These are phyloP conservation scores for Trichoderma lentiforme DNA, from an alignment of 2,329 filamentous ascomycete genomes.

Conservation along the genomic window DNA sequence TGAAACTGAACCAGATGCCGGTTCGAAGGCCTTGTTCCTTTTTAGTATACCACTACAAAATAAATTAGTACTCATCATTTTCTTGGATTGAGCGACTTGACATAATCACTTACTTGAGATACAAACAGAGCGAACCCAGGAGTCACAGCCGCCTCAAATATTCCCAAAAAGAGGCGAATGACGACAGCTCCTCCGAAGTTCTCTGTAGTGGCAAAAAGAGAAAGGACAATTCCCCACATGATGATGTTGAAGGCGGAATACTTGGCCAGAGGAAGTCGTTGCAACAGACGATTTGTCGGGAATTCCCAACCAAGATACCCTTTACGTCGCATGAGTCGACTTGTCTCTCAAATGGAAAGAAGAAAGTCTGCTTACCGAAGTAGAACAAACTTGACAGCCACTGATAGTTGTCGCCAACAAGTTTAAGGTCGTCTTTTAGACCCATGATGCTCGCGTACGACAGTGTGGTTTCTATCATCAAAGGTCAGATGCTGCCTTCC, in stretches of 20 bases:
- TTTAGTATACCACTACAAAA: constrained; percentile 14
- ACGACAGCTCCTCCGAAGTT: constrained; percentile 20
- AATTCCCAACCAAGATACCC: constrained; percentile 19
- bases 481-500: not conserved
- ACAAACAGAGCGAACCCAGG: constrained; percentile 15
- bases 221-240: constrained; percentile 19
- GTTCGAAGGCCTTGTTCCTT: constrained; percentile 17
- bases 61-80: not conserved
- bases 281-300: constrained; percentile 15
- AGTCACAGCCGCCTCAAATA: constrained; percentile 18
- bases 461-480: constrained; percentile 13
- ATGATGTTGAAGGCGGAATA: constrained; percentile 20
- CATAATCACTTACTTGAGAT: constrained; percentile 1
- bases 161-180: constrained; percentile 19
- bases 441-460: constrained; percentile 21
- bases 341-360: rapidly evolving
- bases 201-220: constrained; percentile 1
- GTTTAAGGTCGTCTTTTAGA: constrained; percentile 11
- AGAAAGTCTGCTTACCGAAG: not conserved
- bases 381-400: constrained; percentile 18
- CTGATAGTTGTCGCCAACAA: constrained; percentile 18
- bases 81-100: too few species aligned
- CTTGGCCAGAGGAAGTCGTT: constrained; percentile 18
- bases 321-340: not conserved
- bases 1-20: constrained; percentile 18